Percentiles rank a stretch among this genome's conserved stretches.
phyloP scores from a whole-genome alignment of 140 eudicot genomes.

The Anethum foeniculum region DNA sequence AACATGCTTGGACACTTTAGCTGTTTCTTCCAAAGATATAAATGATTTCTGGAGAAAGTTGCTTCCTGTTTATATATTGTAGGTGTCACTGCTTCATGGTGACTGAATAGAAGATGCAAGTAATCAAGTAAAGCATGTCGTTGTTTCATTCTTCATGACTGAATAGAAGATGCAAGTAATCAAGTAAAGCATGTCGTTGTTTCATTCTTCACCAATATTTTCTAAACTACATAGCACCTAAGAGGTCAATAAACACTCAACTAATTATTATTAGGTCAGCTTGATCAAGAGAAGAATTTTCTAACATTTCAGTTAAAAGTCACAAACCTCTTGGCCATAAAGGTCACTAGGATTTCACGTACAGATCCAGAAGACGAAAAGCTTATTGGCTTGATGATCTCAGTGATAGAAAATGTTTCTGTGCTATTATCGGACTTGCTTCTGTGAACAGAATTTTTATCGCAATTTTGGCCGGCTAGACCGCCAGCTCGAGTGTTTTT shows the following conservation, averaged over 20 bases:
- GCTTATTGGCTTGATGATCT: slow-evolving; percentile 63
- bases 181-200: neutral
- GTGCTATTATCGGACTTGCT: slow-evolving; percentile 24
- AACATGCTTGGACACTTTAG: neutral
- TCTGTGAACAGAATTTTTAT: slow-evolving; percentile 20
- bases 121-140: neutral
- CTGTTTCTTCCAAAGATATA: neutral
- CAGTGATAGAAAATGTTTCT: slow-evolving; percentile 42
- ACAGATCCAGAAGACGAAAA: slow-evolving; percentile 38
- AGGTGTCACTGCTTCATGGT: neutral
- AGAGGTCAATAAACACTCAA: neutral
- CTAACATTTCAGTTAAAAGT: neutral
- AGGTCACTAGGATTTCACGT: slow-evolving; percentile 52
- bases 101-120: neutral
- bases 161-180: neutral
- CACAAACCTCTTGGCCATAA: slow-evolving; percentile 72
- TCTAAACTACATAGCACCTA: neutral
- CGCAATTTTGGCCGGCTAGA: slow-evolving; percentile 19
- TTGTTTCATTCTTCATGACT: neutral
- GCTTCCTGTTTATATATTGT: neutral
- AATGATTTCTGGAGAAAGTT: neutral
- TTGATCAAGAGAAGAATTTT: neutral
- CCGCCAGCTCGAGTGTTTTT: slow-evolving; percentile 11
- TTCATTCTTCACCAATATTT: neutral
- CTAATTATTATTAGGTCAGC: neutral